These are phyloP conservation scores for Nadsonia starkeyi-henricii DNA, from an alignment of 1,139 yeast genomes.

Conservation along the genomic window DNA sequence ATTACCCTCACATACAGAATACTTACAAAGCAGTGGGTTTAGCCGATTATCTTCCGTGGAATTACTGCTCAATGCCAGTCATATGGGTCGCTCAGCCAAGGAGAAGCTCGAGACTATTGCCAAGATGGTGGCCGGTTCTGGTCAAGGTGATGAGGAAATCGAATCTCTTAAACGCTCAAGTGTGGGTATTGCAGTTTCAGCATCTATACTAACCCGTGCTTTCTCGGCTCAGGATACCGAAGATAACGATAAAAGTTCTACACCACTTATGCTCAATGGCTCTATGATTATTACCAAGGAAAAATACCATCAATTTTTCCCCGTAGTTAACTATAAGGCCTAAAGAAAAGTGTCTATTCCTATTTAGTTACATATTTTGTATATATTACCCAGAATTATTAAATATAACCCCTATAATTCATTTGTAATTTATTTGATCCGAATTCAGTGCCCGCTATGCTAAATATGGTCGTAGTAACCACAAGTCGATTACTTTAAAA, in stretches of 20 bases:
- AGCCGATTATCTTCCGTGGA: slow-evolving; percentile 8
- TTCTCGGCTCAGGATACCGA: slow-evolving; percentile 4
- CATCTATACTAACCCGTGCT: slow-evolving; percentile 8
- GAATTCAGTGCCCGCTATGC: too few species aligned
- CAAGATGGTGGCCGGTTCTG: slow-evolving; percentile 9
- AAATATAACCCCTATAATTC: too few species aligned
- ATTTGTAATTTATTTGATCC: too few species aligned
- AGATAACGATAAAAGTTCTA: slow-evolving; percentile 3
- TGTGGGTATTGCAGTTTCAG: slow-evolving; percentile 19
- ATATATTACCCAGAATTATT: too few species aligned
- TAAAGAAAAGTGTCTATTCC: too few species aligned
- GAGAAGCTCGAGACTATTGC: slow-evolving; percentile 13
- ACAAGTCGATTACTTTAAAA: too few species aligned
- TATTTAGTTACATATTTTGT: too few species aligned
- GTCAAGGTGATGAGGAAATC: slow-evolving; percentile 14
- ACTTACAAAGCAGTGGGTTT: slow-evolving; percentile 5
- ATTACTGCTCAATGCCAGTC: slow-evolving; percentile 11
- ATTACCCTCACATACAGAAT: slow-evolving; percentile 33
- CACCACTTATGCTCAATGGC: slow-evolving; percentile 1
- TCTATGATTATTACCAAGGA: slow-evolving; percentile 11
- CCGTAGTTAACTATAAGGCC: slow-evolving; percentile 15
- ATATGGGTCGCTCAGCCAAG: slow-evolving; percentile 11
- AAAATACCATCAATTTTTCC: slow-evolving; percentile 23
- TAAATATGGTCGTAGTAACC: too few species aligned
- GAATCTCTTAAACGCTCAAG: slow-evolving; percentile 20